A percentile compares a stretch with the other conserved stretches of the same genome.
These are phyloP conservation scores for Calocybe cyanea DNA, from an alignment of 768 basidiomycete genomes.

Conservation along the genomic window DNA sequence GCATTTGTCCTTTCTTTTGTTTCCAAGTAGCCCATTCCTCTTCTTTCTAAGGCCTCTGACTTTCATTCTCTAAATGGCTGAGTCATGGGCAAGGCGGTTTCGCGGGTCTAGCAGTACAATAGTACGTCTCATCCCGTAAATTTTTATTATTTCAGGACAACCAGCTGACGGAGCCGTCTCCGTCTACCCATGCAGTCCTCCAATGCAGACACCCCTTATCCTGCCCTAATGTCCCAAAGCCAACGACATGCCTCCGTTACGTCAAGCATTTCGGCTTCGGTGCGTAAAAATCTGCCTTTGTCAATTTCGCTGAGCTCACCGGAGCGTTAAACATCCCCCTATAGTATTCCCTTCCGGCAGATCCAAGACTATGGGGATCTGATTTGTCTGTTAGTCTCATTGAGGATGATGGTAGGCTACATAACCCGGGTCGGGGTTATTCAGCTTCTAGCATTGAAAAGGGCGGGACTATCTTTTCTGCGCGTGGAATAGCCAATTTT, in stretches of 20 bases:
- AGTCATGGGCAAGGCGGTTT: slow-evolving; percentile 11
- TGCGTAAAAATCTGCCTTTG: no score
- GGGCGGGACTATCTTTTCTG: slow-evolving; percentile 36
- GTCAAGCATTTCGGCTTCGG: slow-evolving; percentile 16
- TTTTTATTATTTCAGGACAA: slow-evolving; percentile 1
- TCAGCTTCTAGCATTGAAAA: slow-evolving; percentile 14
- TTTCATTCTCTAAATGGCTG: slow-evolving; percentile 9
- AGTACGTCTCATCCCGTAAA: slow-evolving; percentile 9
- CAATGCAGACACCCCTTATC: slow-evolving; percentile 21
- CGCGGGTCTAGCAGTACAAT: slow-evolving; percentile 14
- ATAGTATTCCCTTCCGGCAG: slow-evolving; percentile 50
- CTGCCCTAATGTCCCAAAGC: slow-evolving; percentile 5
- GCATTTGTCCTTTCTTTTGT: neutral
- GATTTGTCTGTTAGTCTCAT: slow-evolving; percentile 35
- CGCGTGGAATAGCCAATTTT: slow-evolving; percentile 57
- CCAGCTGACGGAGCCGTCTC: neutral
- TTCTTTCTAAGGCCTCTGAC: neutral
- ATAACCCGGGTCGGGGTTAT: slow-evolving; percentile 47
- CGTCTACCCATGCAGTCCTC: slow-evolving; percentile 13
- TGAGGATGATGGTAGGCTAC: slow-evolving; percentile 58
- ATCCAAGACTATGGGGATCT: slow-evolving; percentile 53
- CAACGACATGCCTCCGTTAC: slow-evolving; percentile 8
- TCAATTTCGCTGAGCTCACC: slow-evolving; percentile 3
- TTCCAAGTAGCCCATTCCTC: neutral
- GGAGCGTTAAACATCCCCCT: no score